These are phyloP conservation scores for Esteya vermicola DNA, from an alignment of 2,329 filamentous ascomycete species.

Conservation along the genomic window DNA sequence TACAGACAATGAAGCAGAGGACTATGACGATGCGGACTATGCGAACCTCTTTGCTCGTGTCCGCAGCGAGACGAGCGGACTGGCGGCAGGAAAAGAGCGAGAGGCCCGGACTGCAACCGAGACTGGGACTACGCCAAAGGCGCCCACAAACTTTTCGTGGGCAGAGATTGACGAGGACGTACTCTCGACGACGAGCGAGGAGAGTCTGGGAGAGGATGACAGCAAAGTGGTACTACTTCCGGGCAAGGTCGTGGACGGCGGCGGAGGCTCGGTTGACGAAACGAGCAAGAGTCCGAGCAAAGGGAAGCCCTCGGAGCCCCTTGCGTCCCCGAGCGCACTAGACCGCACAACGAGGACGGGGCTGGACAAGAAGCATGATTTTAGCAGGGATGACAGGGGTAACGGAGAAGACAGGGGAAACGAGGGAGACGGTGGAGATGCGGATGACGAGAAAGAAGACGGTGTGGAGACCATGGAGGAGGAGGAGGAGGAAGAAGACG, in stretches of 20 bases:
- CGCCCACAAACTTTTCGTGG: neutral
- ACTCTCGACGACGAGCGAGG: conserved; percentile 3
- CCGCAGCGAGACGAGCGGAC: neutral
- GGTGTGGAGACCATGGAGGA: neutral
- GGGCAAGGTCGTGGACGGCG: no score
- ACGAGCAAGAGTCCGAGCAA: neutral
- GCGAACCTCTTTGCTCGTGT: conserved; percentile 1
- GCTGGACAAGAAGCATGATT: neutral
- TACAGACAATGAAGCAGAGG: neutral
- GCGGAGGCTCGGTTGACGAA: no score
- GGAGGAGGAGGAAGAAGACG: neutral
- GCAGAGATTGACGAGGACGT: neutral
- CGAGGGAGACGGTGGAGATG: neutral
- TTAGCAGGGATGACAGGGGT: no score
- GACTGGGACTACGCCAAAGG: no score
- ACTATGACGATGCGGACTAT: neutral
- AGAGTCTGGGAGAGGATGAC: neutral
- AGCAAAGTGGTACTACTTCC: neutral
- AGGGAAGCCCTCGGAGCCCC: no score
- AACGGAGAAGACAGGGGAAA: neutral
- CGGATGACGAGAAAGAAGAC: neutral
- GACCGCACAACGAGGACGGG: neutral
- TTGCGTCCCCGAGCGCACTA: no score
- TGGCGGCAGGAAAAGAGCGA: neutral
- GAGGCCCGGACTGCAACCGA: neutral